Percentiles rank a stretch among this genome's conserved stretches.
These are phyloP conservation scores for Margaritispora aquatica DNA, from an alignment of 495 filamentous ascomycete genomes.

Conservation along the genomic window DNA sequence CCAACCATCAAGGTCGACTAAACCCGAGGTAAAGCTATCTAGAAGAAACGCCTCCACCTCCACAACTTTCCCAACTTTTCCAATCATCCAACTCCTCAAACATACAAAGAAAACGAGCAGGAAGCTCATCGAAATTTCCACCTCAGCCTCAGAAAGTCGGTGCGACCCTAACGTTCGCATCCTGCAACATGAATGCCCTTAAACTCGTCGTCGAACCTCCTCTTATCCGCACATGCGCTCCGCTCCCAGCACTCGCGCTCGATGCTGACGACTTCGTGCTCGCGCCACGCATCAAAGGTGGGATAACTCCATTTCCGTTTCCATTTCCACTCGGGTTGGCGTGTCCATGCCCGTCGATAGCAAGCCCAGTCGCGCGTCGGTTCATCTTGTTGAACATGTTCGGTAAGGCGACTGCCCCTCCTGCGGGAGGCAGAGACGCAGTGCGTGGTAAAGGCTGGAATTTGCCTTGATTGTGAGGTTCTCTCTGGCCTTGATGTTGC, in stretches of 20 bases:
- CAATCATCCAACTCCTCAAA: not conserved
- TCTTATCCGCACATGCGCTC: not conserved
- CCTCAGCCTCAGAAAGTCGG: conserved; percentile 9
- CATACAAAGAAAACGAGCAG: not conserved
- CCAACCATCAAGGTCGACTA: too few species aligned
- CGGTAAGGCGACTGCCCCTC: not conserved
- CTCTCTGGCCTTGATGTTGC: too few species aligned
- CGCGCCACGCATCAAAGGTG: not conserved
- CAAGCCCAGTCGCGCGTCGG: not conserved
- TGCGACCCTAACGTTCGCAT: not conserved
- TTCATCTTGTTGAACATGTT: conserved; percentile 3
- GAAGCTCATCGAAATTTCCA: not conserved
- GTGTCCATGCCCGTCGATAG: too few species aligned
- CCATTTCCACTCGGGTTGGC: too few species aligned
- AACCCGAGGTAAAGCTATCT: too few species aligned
- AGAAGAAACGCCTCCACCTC: too few species aligned
- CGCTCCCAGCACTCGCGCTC: not conserved
- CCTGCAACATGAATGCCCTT: conserved; percentile 3
- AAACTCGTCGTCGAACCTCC: not conserved
- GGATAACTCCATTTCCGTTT: too few species aligned
- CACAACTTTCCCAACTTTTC: not conserved
- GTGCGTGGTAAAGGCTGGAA: not conserved
- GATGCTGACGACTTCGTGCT: not conserved
- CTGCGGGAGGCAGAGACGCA: not conserved
- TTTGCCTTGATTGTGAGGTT: not conserved